Evolutionary conservation across 192 early-diverging fungal species (phyloP).

Genomic region (Cladochytrium replicatum): DNA sequence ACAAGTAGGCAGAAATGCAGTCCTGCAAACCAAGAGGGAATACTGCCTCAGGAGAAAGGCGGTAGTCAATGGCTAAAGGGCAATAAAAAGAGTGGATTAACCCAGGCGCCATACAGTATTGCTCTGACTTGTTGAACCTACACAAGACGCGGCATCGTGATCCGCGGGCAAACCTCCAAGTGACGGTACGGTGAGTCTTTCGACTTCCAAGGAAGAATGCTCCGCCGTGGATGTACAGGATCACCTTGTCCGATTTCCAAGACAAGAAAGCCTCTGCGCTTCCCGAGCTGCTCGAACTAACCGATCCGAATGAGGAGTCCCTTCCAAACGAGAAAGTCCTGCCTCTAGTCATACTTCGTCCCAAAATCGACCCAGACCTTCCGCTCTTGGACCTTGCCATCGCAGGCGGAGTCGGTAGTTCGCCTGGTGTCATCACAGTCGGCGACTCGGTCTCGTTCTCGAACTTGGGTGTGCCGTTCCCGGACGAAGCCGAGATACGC

Average conservation of each 20-base stretch:
- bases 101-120: too few species aligned
- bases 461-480: background rate
- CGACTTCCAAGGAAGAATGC: conserved; percentile 36
- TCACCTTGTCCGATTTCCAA: conserved; percentile 38
- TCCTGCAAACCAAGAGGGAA: conserved; percentile 24
- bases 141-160: conserved; percentile 6
- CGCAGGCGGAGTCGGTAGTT: too few species aligned
- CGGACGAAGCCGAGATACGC: background rate
- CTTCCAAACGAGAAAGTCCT: too few species aligned
- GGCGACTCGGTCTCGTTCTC: conserved; percentile 1
- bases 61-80: conserved; percentile 25
- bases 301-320: background rate
- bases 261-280: too few species aligned
- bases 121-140: background rate
- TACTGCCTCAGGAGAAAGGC: conserved; percentile 25
- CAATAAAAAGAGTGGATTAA: too few species aligned
- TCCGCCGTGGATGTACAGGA: conserved; percentile 72
- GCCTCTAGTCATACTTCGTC: too few species aligned
- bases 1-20: conserved; percentile 22
- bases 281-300: background rate
- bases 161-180: conserved; percentile 10
- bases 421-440: conserved; percentile 4
- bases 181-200: conserved; percentile 26
- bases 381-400: too few species aligned
- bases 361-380: too few species aligned